Percentiles rank a stretch among this genome's conserved stretches.
Evolutionary conservation across 2,329 filamentous ascomycete genomes (phyloP).

Genomic region (Emmonsia crescens): DNA sequence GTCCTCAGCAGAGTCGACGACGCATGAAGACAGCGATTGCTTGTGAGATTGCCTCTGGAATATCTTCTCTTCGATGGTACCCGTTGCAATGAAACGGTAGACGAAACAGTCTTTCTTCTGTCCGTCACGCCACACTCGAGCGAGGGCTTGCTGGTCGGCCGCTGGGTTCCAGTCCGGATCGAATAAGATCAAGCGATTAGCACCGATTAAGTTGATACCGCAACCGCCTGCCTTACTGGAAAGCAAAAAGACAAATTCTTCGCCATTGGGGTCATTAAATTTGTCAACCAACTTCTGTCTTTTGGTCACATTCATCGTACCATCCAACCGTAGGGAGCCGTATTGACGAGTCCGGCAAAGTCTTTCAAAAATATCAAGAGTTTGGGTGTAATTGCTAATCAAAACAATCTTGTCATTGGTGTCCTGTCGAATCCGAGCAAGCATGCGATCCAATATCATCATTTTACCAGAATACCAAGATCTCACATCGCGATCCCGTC

Average conservation of each 20-base stretch:
- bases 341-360: conserved; percentile 79
- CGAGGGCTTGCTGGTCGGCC: conserved; percentile 91
- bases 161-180: conserved; percentile 98
- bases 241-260: conserved; percentile 89
- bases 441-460: conserved; percentile 95
- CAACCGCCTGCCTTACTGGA: conserved; percentile 95
- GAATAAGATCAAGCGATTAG: conserved; percentile 88
- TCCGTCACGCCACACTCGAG: conserved; percentile 95
- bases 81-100: conserved; percentile 97
- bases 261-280: conserved; percentile 86
- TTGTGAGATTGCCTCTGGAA: conserved; percentile 98
- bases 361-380: conserved; percentile 84
- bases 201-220: conserved; percentile 88
- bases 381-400: conserved; percentile 97
- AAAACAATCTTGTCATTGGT: conserved; percentile 99
- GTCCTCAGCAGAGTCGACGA: conserved; percentile 92
- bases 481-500: conserved; percentile 83
- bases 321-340: conserved; percentile 79
- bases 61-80: conserved; percentile 97
- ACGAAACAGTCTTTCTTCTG: conserved; percentile 99
- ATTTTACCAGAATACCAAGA: conserved; percentile 98
- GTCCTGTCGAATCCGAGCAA: conserved; percentile 85
- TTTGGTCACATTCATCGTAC: conserved; percentile 96
- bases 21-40: conserved; percentile 88
- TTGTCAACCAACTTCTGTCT: conserved; percentile 94